Evolutionary conservation across 2,329 filamentous ascomycete genomes (phyloP).

Genomic region (Nothophoma quercina): DNA sequence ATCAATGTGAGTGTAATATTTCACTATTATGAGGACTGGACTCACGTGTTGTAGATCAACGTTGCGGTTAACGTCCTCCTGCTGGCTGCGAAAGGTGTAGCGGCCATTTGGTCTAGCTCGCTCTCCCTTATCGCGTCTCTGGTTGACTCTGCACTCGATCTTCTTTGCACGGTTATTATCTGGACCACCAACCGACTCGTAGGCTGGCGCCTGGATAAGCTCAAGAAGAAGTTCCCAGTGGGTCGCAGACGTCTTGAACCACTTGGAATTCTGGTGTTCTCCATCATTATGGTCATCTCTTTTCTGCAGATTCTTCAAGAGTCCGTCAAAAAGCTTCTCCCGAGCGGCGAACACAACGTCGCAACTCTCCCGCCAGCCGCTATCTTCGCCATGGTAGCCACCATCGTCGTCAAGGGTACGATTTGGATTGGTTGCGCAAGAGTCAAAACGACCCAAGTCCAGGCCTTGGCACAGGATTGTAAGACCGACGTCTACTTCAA

Average conservation of each 20-base stretch:
- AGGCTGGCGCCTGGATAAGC: slow-evolving; percentile 60
- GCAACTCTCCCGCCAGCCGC: slow-evolving; percentile 61
- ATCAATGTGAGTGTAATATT: slow-evolving; percentile 56
- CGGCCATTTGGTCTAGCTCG: slow-evolving; percentile 64
- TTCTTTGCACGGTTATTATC: slow-evolving; percentile 67
- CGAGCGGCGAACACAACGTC: slow-evolving; percentile 57
- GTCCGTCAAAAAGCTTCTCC: slow-evolving; percentile 65
- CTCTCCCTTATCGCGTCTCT: slow-evolving; percentile 68
- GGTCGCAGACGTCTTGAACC: slow-evolving; percentile 53
- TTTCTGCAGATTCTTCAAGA: slow-evolving; percentile 69
- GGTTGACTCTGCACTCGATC: slow-evolving; percentile 67
- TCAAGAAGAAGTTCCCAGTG: slow-evolving; percentile 65
- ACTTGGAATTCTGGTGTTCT: too few relatives aligned
- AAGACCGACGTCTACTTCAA: slow-evolving; percentile 70
- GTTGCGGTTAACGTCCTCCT: slow-evolving; percentile 67
- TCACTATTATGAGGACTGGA: neutral
- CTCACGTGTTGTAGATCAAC: slow-evolving; percentile 56
- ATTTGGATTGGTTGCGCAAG: slow-evolving; percentile 67
- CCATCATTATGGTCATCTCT: slow-evolving; percentile 69
- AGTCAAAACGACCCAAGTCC: slow-evolving; percentile 70
- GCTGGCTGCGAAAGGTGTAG: slow-evolving; percentile 63
- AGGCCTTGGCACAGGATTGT: slow-evolving; percentile 69
- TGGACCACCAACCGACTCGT: slow-evolving; percentile 68
- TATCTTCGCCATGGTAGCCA: slow-evolving; percentile 65
- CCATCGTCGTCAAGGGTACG: slow-evolving; percentile 65